Evolutionary conservation across 208 protist genomes (phyloP).

Genomic region (Naegleria fowleri): DNA sequence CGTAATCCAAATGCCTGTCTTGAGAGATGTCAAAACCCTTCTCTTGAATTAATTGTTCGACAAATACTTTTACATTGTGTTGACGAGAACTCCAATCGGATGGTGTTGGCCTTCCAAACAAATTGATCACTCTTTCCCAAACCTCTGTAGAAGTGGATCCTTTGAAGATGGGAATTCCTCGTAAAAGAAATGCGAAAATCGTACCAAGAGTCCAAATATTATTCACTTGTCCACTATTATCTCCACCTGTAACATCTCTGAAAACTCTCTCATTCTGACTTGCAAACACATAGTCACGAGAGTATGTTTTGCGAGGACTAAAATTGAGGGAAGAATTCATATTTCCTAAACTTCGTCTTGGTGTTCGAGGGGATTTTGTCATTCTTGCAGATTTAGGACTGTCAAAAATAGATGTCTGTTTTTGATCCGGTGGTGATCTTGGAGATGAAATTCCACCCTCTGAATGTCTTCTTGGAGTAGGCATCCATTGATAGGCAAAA

Average conservation of each 20-base stretch:
- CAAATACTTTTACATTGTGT: neutral
- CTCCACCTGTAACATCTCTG: neutral
- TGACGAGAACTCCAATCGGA: neutral
- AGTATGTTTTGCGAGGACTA: neutral
- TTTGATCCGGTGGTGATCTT: too few species aligned
- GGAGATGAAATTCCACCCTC: too few species aligned
- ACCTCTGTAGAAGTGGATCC: neutral
- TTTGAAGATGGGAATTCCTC: neutral
- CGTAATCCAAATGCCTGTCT: neutral
- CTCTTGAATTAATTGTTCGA: neutral
- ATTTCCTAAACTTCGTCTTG: neutral
- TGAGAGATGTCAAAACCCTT: neutral
- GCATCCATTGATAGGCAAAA: neutral
- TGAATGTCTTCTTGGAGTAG: too few species aligned
- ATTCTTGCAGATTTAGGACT: neutral
- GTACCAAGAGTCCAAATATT: neutral
- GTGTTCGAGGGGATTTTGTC: neutral
- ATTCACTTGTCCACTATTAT: neutral
- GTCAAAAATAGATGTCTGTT: neutral
- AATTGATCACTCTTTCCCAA: neutral
- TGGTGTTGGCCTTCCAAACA: neutral
- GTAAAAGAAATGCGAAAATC: neutral
- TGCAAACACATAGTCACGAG: neutral
- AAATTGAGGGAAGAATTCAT: too few species aligned
- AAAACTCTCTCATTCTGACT: neutral